Conservation (phyloP, 2,329 filamentous ascomycete genomes). For the Alternaria ventricosa region DNA sequence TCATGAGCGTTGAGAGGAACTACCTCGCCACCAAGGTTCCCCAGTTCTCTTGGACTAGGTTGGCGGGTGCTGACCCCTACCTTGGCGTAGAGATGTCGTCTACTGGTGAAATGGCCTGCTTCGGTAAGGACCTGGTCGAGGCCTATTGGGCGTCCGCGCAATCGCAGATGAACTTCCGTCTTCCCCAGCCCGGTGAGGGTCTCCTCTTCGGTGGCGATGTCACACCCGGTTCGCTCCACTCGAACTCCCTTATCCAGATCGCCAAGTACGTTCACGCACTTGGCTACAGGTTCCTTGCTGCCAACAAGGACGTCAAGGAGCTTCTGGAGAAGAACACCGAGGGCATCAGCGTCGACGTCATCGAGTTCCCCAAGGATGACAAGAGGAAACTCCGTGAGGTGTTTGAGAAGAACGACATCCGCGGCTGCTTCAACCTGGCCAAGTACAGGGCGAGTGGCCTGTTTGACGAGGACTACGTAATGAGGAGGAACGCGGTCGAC, state of each 20-base stretch:
- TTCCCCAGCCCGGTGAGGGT: constrained; percentile 93
- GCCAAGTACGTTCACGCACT: constrained; percentile 88
- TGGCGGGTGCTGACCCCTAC: constrained; percentile 96
- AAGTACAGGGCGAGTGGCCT: constrained; percentile 81
- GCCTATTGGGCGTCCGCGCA: constrained; percentile 98
- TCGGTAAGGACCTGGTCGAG: constrained; percentile 93
- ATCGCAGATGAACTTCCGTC: constrained; percentile 98
- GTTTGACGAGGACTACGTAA: constrained; percentile 94
- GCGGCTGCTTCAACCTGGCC: constrained; percentile 94
- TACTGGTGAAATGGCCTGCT: constrained; percentile 98
- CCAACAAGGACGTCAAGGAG: constrained; percentile 78
- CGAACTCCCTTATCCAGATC: constrained; percentile 75
- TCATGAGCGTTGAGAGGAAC: constrained; percentile 87
- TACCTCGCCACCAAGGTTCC: constrained; percentile 98
- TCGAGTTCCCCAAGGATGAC: constrained; percentile 95
- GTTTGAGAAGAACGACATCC: constrained; percentile 96
- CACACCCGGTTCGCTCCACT: constrained; percentile 51
- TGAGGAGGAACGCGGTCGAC: constrained; percentile 97
- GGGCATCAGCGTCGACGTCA: constrained; percentile 79
- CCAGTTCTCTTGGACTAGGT: constrained; percentile 98
- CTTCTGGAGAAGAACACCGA: constrained; percentile 78
- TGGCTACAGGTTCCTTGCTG: constrained; percentile 93
- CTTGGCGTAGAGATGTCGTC: constrained; percentile 97
- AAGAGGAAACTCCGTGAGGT: constrained; percentile 94
- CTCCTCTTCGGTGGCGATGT: constrained; percentile 91